Base-by-base conservation (phyloP, 2,329 filamentous ascomycete species). In the Coniochaeta sp. region DNA sequence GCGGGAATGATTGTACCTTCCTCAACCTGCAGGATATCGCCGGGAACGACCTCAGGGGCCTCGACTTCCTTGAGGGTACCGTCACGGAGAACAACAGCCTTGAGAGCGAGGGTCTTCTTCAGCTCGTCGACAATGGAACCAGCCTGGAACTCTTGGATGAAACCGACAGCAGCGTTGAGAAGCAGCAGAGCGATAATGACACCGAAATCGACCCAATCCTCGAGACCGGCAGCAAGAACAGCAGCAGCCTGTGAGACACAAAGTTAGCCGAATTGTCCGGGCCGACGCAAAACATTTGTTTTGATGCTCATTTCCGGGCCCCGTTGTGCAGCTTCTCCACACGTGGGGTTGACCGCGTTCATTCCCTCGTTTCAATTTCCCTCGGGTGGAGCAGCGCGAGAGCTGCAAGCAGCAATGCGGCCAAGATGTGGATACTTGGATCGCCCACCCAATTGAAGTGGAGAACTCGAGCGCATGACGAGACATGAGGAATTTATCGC, bases 171-270 rank as follows among this genome's bases (percentile, higher is more conserved):
- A 47, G 91, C 91, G 78, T 96, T 96, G 65, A 96, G 88, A 65
- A 96, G 73, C 10, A 96, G 83, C 57, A 96, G 81, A 70, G 79
- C 91, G 74, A 89, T 91, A 67, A 96, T 96, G 71, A 96, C 91
- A 81, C 90, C 91, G 70, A 96, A 93, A 79, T 96, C 91, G 65
- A 96, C 89, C 91, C 91, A 96, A 70, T 95, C 89, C 75, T 89
- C 76, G 47, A 96, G 85, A 85, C 89, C 90, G 63, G 89, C 90
- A 72, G 91, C 91, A 61, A 96, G 83, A 70, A 93, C 80, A 67
- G 89, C 89, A 63, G 90, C 89, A 75, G 85, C 82, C 85, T 87
- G 38, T 22, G 30, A 58, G 24, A 56, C 56, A 28, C 19, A 42
- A 62, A 65, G 67, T 68, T 60, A 65, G 65, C 59, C 60, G 63